Percentiles rank a stretch among this genome's conserved stretches.
Evolutionary conservation across 306 rosid genomes (phyloP).

Genomic region (Rosa rugosa): DNA sequence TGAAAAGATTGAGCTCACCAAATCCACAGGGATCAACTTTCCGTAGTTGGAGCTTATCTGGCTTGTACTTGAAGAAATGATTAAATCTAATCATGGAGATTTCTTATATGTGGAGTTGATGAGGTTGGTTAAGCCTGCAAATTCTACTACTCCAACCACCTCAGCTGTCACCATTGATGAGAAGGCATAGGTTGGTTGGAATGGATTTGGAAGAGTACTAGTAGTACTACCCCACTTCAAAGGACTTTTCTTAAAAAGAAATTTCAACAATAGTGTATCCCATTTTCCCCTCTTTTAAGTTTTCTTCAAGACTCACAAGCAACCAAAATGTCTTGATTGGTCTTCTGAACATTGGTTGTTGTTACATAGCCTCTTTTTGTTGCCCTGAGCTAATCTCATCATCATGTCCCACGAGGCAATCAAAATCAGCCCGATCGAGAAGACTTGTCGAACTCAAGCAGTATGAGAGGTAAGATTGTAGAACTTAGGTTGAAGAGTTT

Average conservation of each 20-base stretch:
- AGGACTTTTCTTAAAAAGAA: neutral
- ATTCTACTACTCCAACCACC: neutral
- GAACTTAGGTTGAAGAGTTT: neutral
- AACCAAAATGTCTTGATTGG: neutral
- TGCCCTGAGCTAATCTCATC: neutral
- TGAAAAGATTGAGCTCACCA: neutral
- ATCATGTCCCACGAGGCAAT: neutral
- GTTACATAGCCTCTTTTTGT: neutral
- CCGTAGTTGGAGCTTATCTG: neutral
- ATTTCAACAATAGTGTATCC: neutral
- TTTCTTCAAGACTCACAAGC: neutral
- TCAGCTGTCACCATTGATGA: slow-evolving; percentile 3
- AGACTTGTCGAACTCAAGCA: neutral
- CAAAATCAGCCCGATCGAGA: neutral
- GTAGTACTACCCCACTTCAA: neutral
- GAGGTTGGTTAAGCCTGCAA: neutral
- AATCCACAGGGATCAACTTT: neutral
- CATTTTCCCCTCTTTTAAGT: neutral
- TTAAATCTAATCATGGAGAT: neutral
- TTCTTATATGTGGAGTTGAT: neutral
- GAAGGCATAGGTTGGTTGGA: neutral
- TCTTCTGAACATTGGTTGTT: neutral
- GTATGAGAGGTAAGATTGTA: neutral
- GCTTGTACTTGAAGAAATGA: neutral
- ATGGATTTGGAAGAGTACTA: neutral